Percentiles rank a stretch among this genome's conserved stretches.
Evolutionary conservation across 208 protist genomes (phyloP).

Genomic region (Histomonas meleagridis): DNA sequence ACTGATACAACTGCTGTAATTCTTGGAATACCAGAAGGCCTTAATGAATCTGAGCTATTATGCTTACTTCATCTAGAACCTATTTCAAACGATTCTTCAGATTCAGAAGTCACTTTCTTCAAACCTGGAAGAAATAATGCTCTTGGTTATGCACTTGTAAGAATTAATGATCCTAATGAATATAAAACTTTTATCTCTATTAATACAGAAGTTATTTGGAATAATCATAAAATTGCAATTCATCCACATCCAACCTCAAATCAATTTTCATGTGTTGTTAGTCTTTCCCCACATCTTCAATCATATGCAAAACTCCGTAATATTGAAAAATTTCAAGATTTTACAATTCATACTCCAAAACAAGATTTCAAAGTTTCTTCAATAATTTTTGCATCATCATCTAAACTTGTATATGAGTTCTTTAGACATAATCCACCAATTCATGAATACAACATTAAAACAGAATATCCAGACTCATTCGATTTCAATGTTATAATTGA

Average conservation of each 20-base stretch:
- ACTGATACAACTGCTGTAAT: background rate
- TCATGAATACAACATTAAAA: background rate
- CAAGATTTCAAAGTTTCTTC: background rate
- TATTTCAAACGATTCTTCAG: too few relatives aligned
- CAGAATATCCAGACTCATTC: too few relatives aligned
- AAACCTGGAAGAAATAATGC: background rate
- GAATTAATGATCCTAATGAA: background rate
- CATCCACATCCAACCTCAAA: background rate
- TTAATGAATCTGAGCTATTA: background rate
- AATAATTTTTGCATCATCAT: background rate
- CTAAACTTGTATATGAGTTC: background rate
- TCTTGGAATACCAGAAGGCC: background rate
- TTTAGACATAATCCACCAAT: background rate
- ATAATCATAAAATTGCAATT: background rate
- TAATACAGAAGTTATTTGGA: background rate
- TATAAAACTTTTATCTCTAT: background rate
- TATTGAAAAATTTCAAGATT: background rate
- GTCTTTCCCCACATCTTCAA: background rate
- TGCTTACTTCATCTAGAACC: background rate
- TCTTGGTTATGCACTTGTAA: background rate
- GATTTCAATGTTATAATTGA: background rate
- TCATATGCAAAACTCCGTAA: background rate
- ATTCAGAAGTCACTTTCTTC: background rate
- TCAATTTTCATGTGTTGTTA: background rate
- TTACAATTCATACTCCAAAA: background rate